A percentile compares a stretch with the other conserved stretches of the same genome.
Evolutionary conservation across 768 basidiomycete genomes (phyloP).

Genomic region (Rossbeevera mucosa): DNA sequence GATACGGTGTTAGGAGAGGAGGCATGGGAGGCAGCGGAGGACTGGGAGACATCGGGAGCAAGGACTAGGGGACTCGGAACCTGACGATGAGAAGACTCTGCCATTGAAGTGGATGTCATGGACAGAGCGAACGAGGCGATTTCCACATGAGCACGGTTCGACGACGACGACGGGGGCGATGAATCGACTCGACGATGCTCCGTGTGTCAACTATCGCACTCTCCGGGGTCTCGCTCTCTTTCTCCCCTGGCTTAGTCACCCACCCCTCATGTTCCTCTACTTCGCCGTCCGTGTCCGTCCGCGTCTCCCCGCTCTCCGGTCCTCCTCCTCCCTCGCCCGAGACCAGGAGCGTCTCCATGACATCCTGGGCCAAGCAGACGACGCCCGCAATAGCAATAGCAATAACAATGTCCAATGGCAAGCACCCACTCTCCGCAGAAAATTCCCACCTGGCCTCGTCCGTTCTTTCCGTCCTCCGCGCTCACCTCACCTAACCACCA

Average conservation of each 20-base stretch:
- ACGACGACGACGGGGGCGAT: neutral
- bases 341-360: constrained; percentile 22
- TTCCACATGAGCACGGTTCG: neutral
- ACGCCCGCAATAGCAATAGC: too few species aligned
- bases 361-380: constrained; percentile 25
- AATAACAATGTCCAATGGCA: constrained; percentile 23
- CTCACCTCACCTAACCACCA: neutral
- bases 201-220: neutral
- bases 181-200: constrained; percentile 1
- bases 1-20: constrained; percentile 74
- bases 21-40: constrained; percentile 18
- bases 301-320: neutral
- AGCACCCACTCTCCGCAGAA: constrained; percentile 23
- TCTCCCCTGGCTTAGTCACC: neutral
- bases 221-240: neutral
- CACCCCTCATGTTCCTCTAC: constrained; percentile 10
- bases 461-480: neutral
- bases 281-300: constrained; percentile 3
- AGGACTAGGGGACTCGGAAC: constrained; percentile 78
- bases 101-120: constrained; percentile 13
- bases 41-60: constrained; percentile 51
- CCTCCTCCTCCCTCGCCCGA: constrained; percentile 17
- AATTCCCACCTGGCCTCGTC: constrained; percentile 23
- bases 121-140: constrained; percentile 7
- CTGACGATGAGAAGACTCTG: constrained; percentile 44